Conservation (phyloP, 768 basidiomycete genomes). For the Tremella mesenterica region DNA sequence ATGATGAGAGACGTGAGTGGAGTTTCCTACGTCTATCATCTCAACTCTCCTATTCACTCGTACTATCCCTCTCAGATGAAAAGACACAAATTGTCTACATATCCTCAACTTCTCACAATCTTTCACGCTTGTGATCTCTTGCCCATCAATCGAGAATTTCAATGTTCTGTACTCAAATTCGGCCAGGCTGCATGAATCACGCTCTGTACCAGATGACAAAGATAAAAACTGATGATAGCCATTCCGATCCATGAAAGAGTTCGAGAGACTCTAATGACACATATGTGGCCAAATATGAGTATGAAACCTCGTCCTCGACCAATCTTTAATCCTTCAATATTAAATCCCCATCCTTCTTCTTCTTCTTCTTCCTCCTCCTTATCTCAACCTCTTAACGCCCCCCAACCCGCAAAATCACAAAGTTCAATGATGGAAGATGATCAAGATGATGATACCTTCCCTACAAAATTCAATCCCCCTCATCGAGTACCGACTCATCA, state of each 20-base stretch:
- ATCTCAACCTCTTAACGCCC: too few species aligned
- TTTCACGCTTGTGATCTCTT: neutral
- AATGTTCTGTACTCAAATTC: neutral
- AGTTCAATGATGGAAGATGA: neutral
- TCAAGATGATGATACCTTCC: slow-evolving; percentile 2
- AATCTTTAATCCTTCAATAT: too few species aligned
- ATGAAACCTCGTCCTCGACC: slow-evolving; percentile 23
- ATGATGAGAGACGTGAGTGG: slow-evolving; percentile 32
- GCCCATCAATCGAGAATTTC: neutral
- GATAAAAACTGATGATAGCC: slow-evolving; percentile 9
- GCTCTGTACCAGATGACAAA: neutral
- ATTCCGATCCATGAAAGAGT: slow-evolving; percentile 20
- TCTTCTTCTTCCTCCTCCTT: neutral
- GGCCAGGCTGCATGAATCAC: neutral
- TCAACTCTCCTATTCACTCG: neutral
- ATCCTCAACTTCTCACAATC: neutral
- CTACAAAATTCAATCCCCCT: slow-evolving; percentile 9
- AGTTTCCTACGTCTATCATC: neutral
- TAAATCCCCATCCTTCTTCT: slow-evolving; percentile 15
- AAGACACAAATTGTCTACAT: neutral
- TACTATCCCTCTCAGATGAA: neutral
- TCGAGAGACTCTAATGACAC: slow-evolving; percentile 34
- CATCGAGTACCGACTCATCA: too few species aligned
- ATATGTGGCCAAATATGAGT: slow-evolving; percentile 36
- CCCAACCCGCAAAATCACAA: too few species aligned